These are phyloP conservation scores for Dryas integrifolia DNA, from an alignment of 331 rosid species.

Conservation along the genomic window DNA sequence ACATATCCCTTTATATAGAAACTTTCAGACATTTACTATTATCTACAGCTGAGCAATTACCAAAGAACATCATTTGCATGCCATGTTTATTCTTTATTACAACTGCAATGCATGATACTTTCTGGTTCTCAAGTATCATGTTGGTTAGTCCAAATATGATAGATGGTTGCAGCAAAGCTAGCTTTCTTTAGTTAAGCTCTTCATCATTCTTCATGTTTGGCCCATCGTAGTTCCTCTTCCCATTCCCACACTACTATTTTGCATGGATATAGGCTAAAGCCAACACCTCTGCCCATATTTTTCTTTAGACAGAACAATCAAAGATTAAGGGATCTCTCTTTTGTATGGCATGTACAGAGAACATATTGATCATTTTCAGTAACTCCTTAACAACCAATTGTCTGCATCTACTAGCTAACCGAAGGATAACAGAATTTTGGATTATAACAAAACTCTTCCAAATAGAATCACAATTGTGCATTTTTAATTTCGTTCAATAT, in stretches of 20 bases:
- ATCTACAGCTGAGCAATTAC: too few relatives aligned
- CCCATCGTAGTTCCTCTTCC: neutral
- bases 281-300: neutral
- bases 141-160: neutral
- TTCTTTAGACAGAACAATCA: neutral
- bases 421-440: neutral
- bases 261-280: neutral
- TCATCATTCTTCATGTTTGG: neutral
- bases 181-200: neutral
- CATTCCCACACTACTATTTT: neutral
- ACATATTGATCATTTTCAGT: neutral
- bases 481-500: neutral
- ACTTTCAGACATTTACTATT: too few relatives aligned
- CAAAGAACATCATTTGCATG: too few relatives aligned
- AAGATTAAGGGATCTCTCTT: neutral
- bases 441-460: neutral
- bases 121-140: too few relatives aligned
- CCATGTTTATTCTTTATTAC: too few relatives aligned
- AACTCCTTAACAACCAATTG: neutral
- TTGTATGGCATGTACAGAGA: neutral
- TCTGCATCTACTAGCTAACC: neutral
- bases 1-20: too few relatives aligned
- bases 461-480: neutral
- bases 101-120: too few relatives aligned
- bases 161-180: neutral